Evolutionary conservation across 768 basidiomycete genomes (phyloP), one percentile per base, ranked within the genome.

Genomic region (Boletus reticuloceps): DNA sequence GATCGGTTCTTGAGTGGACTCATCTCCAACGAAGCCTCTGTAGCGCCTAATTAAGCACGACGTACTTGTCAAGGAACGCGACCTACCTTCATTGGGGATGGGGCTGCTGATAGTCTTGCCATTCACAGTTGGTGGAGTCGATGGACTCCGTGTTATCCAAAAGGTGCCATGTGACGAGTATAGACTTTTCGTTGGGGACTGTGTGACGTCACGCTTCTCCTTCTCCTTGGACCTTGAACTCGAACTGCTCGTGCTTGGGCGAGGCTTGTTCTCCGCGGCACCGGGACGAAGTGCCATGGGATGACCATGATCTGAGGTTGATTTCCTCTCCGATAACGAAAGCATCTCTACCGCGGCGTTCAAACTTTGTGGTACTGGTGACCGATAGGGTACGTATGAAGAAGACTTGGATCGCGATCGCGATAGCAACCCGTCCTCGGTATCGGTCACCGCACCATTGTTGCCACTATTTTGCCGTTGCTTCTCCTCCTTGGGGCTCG

Each of bases 331-430:
- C 11, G 72, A 64, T 41, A 68, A 56, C 14, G 70, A 69, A 11
- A 91, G 71, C 71, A 84, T 80, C 69, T 91, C 86, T 34, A 87
- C 72, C 16, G 86, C 88, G 53, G 88, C 88, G 60, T 79, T 82
- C 44, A 91, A 75, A 58, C 86, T 89, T 71, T 89, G 88, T 1
- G 86, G 85, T 50, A 75, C 78, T 43, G 81, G 80, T 17, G 83
- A 72, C 50, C 77, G 78, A 68, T 80, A 75, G 16, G 83, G 74
- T 31, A 83, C 70, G 62, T 81, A 79, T 14, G 83, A 76, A 17
- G 82, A 79, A 43, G 81, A 79, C 64, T 82, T 85, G 22, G 79
- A 69, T 58, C 79, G 74, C 41, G 74, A 71, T 39, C 82, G 79
- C n/a, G 79, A 73, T 44, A 69, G 69, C 7, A 77, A 72, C 45